Evolutionary conservation across 2,329 filamentous ascomycete genomes (phyloP).

Genomic region (Thelonectria discophora): DNA sequence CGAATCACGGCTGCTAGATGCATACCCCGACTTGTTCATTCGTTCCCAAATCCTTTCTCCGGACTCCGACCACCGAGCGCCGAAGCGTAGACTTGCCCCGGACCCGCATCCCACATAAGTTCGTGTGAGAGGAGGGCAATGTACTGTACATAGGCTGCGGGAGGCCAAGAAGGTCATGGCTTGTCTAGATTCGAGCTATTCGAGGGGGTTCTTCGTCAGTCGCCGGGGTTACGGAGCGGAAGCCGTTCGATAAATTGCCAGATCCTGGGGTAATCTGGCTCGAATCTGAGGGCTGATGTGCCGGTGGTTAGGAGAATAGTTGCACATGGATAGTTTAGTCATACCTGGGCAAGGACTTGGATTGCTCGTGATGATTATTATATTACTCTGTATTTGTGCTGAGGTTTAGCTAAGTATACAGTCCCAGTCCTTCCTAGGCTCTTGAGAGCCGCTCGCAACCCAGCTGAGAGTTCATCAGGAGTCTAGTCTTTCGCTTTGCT

Average conservation of each 20-base stretch:
- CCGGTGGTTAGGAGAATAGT: not conserved
- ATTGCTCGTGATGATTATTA: too few relatives aligned
- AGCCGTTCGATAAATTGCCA: not conserved
- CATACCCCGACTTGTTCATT: slow-evolving; percentile 13
- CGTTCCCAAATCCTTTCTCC: not conserved
- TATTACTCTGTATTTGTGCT: too few relatives aligned
- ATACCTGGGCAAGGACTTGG: not conserved
- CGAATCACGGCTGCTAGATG: slow-evolving; percentile 28
- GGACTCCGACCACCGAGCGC: slow-evolving; percentile 15
- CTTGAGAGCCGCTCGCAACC: too few relatives aligned
- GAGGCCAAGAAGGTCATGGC: not conserved
- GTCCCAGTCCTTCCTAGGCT: too few relatives aligned
- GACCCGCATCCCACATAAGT: slow-evolving; percentile 17
- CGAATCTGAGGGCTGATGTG: not conserved
- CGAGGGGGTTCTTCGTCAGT: not conserved
- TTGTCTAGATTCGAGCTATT: not conserved
- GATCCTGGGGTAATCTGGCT: slow-evolving; percentile 5
- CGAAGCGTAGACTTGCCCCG: slow-evolving; percentile 8
- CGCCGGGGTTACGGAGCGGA: not conserved
- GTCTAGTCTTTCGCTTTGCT: too few relatives aligned
- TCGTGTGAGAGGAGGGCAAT: not conserved
- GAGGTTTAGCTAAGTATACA: too few relatives aligned
- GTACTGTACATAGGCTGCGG: slow-evolving; percentile 14
- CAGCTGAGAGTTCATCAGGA: too few relatives aligned
- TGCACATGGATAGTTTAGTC: not conserved